A percentile compares a stretch with the other conserved stretches of the same genome.
These are phyloP conservation scores for Xylaria polymorpha DNA, from an alignment of 2,329 filamentous ascomycete species.

Conservation along the genomic window DNA sequence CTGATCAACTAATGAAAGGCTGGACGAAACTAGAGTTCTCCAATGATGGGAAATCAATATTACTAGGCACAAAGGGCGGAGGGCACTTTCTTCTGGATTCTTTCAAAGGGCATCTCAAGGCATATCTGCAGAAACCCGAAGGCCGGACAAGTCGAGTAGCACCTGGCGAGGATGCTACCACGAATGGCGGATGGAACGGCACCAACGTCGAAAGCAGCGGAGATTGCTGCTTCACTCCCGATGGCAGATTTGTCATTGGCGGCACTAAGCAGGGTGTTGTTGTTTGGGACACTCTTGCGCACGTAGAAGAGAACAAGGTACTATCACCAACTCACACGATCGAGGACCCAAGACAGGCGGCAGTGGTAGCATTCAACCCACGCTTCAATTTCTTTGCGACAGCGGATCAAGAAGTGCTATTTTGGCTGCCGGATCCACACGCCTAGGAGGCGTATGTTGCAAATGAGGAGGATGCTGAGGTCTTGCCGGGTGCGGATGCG, in stretches of 20 bases:
- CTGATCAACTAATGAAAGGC: constrained; percentile 70
- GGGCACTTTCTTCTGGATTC: constrained; percentile 95
- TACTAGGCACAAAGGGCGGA: constrained; percentile 83
- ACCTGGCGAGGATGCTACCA: constrained; percentile 61
- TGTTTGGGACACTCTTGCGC: constrained; percentile 83
- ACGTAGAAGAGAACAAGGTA: constrained; percentile 65
- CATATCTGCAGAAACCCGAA: constrained; percentile 72
- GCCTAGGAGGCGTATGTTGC: constrained; percentile 49
- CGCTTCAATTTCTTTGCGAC: constrained; percentile 91
- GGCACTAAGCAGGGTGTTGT: constrained; percentile 80
- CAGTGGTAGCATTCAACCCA: constrained; percentile 88
- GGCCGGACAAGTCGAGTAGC: constrained; percentile 63
- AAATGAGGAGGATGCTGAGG: constrained; percentile 19
- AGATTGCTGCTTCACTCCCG: constrained; percentile 89
- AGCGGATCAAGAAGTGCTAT: constrained; percentile 84
- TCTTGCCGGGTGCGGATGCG: constrained; percentile 4
- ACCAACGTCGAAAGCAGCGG: constrained; percentile 68
- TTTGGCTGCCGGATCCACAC: constrained; percentile 79
- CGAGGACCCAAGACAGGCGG: constrained; percentile 74
- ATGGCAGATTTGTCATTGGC: constrained; percentile 88
- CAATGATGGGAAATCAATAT: constrained; percentile 89
- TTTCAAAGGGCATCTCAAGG: constrained; percentile 83
- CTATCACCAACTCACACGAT: constrained; percentile 73
- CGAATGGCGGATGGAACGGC: constrained; percentile 58
- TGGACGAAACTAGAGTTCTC: constrained; percentile 97